A percentile compares a stretch with the other conserved stretches of the same genome.
Evolutionary conservation across 768 basidiomycete genomes (phyloP).

Genomic region (Phylloporus sp.): DNA sequence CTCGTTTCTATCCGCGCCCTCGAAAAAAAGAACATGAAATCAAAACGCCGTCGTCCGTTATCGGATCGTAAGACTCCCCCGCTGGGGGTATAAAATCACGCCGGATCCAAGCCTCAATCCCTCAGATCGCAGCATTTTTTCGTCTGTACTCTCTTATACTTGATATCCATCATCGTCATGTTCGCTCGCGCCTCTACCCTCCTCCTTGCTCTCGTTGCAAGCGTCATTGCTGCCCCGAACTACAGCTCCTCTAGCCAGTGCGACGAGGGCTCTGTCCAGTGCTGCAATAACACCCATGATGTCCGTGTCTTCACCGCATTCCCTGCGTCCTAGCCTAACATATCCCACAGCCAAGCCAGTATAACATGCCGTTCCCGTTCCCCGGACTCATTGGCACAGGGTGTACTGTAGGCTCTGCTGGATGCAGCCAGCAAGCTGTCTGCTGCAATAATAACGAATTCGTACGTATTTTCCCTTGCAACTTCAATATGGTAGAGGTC

Average conservation of each 20-base stretch:
- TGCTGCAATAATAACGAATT: conserved; percentile 6
- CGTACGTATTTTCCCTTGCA: neutral
- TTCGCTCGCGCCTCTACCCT: conserved; percentile 8
- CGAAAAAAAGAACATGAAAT: conserved; percentile 10
- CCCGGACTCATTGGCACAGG: neutral
- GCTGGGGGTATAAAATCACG: conserved; percentile 13
- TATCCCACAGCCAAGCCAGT: neutral
- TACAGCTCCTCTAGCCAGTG: conserved; percentile 6
- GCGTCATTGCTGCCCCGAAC: conserved; percentile 2
- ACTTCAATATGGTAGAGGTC: neutral
- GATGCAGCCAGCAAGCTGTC: neutral
- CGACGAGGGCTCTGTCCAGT: conserved; percentile 2
- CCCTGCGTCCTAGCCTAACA: neutral
- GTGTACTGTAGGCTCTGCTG: neutral
- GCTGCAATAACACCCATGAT: neutral
- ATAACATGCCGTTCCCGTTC: neutral
- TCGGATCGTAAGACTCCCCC: conserved; percentile 5
- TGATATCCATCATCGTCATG: conserved; percentile 4
- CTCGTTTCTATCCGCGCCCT: conserved; percentile 1
- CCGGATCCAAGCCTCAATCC: neutral
- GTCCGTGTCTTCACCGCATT: neutral
- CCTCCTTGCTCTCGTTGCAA: conserved; percentile 11
- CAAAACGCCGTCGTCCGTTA: conserved; percentile 15
- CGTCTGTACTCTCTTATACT: neutral
- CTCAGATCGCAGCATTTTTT: neutral